Conservation (phyloP, 1,284 basidiomycete species). For the Schizopora paradoxa region DNA sequence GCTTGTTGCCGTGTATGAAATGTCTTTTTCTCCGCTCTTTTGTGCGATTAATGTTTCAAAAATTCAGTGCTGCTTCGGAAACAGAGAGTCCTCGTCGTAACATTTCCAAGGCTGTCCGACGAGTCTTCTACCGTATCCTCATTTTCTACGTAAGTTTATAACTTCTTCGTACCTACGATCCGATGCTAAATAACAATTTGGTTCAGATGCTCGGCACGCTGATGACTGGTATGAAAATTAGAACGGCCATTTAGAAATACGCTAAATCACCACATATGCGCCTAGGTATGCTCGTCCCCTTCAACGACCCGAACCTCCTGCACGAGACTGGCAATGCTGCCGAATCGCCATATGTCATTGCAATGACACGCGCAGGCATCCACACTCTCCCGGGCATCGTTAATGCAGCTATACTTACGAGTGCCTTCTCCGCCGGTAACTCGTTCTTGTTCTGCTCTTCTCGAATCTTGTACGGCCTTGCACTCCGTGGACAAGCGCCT, state of each 20-base stretch:
- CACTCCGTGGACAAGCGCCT: slow-evolving; percentile 73
- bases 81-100: slow-evolving; percentile 72
- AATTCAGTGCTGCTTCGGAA: slow-evolving; percentile 60
- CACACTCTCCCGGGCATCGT: slow-evolving; percentile 66
- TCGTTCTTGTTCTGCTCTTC: slow-evolving; percentile 77
- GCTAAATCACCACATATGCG: too few relatives aligned
- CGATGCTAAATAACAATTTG: slow-evolving; percentile 1
- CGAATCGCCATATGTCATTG: slow-evolving; percentile 77
- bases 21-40: slow-evolving; percentile 8
- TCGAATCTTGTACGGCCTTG: slow-evolving; percentile 79
- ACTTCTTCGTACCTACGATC: background rate
- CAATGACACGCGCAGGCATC: slow-evolving; percentile 72
- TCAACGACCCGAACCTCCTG: slow-evolving; percentile 56
- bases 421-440: slow-evolving; percentile 82
- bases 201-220: slow-evolving; percentile 62
- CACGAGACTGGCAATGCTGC: slow-evolving; percentile 52
- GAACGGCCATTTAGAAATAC: too few relatives aligned
- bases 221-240: too few relatives aligned
- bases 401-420: slow-evolving; percentile 62
- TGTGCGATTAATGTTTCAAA: slow-evolving; percentile 23
- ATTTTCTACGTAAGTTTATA: slow-evolving; percentile 57
- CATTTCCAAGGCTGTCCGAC: slow-evolving; percentile 73
- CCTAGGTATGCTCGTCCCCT: slow-evolving; percentile 77
- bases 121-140: slow-evolving; percentile 76
- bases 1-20: slow-evolving; percentile 65